Base-by-base conservation (phyloP, 2,329 filamentous ascomycete species). In the Trichoderma sp. region DNA sequence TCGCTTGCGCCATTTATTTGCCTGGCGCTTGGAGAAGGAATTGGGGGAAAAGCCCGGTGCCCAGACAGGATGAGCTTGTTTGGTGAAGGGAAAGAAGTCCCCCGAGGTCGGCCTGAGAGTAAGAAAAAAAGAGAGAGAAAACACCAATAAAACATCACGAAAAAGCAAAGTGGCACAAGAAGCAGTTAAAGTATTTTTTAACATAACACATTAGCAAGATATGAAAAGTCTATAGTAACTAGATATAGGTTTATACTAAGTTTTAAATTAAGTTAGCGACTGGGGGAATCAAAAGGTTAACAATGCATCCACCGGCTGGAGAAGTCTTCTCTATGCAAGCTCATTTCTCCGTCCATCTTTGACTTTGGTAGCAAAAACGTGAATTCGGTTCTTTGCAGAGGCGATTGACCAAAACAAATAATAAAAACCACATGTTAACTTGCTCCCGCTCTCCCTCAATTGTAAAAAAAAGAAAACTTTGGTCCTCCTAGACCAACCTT, bases 191-290 rank as follows among this genome's bases (percentile, higher is more conserved):
- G 18, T 58, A 66, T 58, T 34, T 66, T 66, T 8, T 37, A 66
- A 39, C 64, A 49, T 66, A 59, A 66, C 64, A 59, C 64, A 66
- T 66, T 66, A 66, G 16, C 64, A 43, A 66, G 63, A 66, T 66
- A 59, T 66, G 64, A 59, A 66, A 66, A 66, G 64, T 66, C 64
- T 66, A 66, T 66, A 59, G 64, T 66, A 66, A 66, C 64, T 66
- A 66, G 58, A 66, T 66, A 64, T 54, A 66, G 49, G 64, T 66
- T 66, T 66, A 66, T 66, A 66, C 64, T 59, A 59, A 54, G 37
- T 46, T 66, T 66, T 59, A 66, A 66, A 66, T 66, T 66, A 66
- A 66, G 64, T 66, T 66, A 66, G 64, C 64, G 64, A 66, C 64
- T 66, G 64, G 64, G 63, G 64, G 64, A 66, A 66, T 66, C 64